Evolutionary conservation across 1,139 yeast genomes (phyloP), one percentile per base, ranked within the genome.

Genomic region (Pichia norvegensis): DNA sequence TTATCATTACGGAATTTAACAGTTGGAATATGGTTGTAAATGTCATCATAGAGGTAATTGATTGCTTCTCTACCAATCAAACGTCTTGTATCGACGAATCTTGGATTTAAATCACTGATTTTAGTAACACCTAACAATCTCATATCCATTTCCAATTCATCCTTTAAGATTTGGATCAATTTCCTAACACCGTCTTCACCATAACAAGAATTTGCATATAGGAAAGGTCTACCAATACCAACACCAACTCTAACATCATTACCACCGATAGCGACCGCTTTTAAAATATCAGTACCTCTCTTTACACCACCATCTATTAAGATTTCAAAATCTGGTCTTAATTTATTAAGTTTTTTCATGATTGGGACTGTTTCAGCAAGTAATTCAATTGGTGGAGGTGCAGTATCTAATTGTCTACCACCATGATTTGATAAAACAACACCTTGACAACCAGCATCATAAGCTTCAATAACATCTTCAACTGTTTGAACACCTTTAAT

Each of bases 61-160:
- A 61, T 59, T 1, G 83, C 75, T n/a, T 69, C 72, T 45, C 64
- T 57, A 29, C 65, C 64, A 23, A 65, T 57, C 44, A 70, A 54
- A 27, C 67, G 59, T 33, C 68, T 60, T 11, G 70, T 61, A 54
- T 81, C 86, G 11, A 81, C 62, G 50, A 73, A 66, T 8, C 69
- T 66, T 14, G 79, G 80, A 53, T 76, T 70, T 52, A 90, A 70
- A 38, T 87, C 82, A 41, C 72, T 75, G 20, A 90, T 67, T 23
- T 70, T 71, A 21, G 77, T 79, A 31, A 77, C 95, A 38, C 97
- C 97, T 43, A 90, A 67, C 43, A 88, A 70, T 54, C 95, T 73
- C 97, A 90, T 86, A 64, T 83, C 79, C 92, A 87, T 85, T 52
- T 76, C 79, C 62, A 90, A 64, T 62, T 90, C 97, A 50, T 82